These are phyloP conservation scores for Botryotinia calthae DNA, from an alignment of 2,329 filamentous ascomycete genomes.

Conservation along the genomic window DNA sequence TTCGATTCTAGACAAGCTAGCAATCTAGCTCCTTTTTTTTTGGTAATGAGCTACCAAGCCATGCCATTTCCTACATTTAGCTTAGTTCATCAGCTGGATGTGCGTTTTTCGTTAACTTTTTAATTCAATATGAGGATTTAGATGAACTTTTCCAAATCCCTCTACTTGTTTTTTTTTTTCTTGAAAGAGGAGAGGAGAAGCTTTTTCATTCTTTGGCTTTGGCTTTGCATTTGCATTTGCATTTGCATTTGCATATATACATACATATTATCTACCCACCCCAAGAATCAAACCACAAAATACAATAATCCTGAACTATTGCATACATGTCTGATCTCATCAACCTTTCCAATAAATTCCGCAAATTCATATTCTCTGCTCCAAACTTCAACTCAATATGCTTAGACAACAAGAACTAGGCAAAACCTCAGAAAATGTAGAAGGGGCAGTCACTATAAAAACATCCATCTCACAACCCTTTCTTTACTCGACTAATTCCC, in stretches of 20 bases:
- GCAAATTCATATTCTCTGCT: no score
- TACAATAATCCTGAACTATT: background rate
- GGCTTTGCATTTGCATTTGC: background rate
- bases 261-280: background rate
- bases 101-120: background rate
- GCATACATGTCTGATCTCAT: background rate
- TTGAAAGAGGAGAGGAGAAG: background rate
- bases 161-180: background rate
- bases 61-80: background rate
- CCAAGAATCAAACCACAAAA: background rate
- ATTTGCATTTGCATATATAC: background rate
- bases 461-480: no score
- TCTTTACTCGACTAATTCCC: no score
- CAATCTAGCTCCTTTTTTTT: background rate
- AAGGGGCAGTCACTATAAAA: background rate
- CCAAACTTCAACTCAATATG: no score
- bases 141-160: no score
- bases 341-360: no score
- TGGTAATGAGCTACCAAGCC: background rate
- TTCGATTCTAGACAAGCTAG: background rate
- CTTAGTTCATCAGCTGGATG: background rate
- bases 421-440: background rate
- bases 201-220: background rate
- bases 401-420: no score
- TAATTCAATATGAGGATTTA: background rate